Base-by-base conservation (phyloP, 106 monocot species). In the Agapanthus africanus region DNA sequence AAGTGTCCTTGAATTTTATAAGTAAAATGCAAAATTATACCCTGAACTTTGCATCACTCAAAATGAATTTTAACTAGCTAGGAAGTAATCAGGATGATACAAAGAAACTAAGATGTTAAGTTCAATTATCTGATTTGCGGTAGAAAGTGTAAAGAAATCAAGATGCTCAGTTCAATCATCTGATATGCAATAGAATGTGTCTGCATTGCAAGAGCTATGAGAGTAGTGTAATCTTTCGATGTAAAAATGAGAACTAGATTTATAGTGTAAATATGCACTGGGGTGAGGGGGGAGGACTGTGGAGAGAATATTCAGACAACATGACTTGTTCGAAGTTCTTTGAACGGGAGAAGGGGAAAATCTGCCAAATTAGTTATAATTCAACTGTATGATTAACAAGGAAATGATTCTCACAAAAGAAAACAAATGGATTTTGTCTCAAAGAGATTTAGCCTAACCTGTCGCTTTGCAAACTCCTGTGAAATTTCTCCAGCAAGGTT, bases 401-500 rank as follows among this genome's bases (percentile, higher is more conserved):
- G 14, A 14, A 57, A 57, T 21, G n/a, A n/a, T 30, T n/a, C n/a
- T 46, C 7, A 4, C 15, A 57, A 57, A 57, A 28, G 18, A 44
- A 5, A 23, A 22, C 40, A 30, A 50, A 1, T 21, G 22, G 7
- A 57, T 57, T 1, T 30, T 28, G 10, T 44, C 10, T 54, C 25
- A 11, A n/a, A 65, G 16, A 41, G 28, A 26, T 16, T 13, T 36
- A 28, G 65, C 11, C 78, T 54, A 56, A 93, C 92, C 97, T 99
- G 92, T 18, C 87, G 84, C 39, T 83, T 99, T 59, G 84, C 77
- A 65, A 87, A 89, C 73, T 99, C 97, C 66, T 99, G 82, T 51
- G 92, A 71, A 68, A 99, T 93, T 92, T 99, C 97, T 74, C 97
- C 97, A 71, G 92, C 92, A 73, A 99, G 82, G 64, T 99, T 92